Base-by-base conservation (phyloP, 441 rosid species). In the Gossypium gossypioides region DNA sequence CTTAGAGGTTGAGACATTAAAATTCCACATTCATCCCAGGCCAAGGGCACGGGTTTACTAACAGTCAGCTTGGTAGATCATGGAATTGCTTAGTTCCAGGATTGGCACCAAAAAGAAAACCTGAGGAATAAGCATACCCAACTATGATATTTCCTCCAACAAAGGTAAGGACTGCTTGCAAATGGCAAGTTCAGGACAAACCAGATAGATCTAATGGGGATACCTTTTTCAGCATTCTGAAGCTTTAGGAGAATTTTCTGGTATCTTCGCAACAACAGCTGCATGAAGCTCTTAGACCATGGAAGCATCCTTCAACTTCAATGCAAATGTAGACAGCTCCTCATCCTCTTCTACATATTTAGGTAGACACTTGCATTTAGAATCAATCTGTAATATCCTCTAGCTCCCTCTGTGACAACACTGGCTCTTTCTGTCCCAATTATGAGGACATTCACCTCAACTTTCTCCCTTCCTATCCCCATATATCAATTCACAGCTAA, bases 381-480 rank as follows among this genome's bases (percentile, higher is more conserved):
- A 76, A 90, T 86, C 81, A 91, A 80, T 84, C 97, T 84, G 80
- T 84, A 88, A 80, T 91, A 90, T 73, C 97, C 97, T 80, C 80
- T 85, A 6, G 91, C 80, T 81, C 98, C 90, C 97, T 7, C 42
- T 7, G 91, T 94, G 6, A 94, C 76, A 52, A 91, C 75, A 63
- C 97, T 90, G 21, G 88, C 97, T 74, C 76, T 88, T 74, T 86
- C 83, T 9, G 73, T 27, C 16, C 75, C 90, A 15, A 76, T 21
- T 42, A 86, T 81, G 3, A 88, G 80, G 13, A 91, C 83, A 64
- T 91, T 94, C 75, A 94, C 92, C 81, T 88, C 92, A 25, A 91
- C 69, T 60, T 91, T 37, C 96, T 75, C 98, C 98, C 78, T 90
- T 91, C 13, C 97, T 97, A 9, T 97, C 93, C 83, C 86, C 85